phyloP scores from a whole-genome alignment of 345 rosid genomes.

The Hypericum perforatum region DNA sequence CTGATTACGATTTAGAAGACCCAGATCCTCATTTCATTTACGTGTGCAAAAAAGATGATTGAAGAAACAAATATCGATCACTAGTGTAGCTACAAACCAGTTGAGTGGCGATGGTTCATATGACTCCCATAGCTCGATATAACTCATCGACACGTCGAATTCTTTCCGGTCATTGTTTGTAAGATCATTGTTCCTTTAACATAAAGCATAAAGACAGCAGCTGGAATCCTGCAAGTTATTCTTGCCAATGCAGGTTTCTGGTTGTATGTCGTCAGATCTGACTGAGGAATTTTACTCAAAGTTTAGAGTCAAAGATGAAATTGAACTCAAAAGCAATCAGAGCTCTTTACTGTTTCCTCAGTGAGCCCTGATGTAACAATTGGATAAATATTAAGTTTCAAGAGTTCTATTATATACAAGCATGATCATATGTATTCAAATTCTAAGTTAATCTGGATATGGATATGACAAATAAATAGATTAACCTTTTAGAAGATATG shows the following conservation, averaged over 20 bases:
- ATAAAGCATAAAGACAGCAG: slow-evolving; percentile 12
- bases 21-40: slow-evolving; percentile 91
- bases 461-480: too few species aligned
- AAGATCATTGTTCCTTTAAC: slow-evolving; percentile 11
- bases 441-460: too few species aligned
- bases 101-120: slow-evolving; percentile 24
- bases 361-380: not conserved
- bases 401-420: too few species aligned
- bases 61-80: slow-evolving; percentile 22
- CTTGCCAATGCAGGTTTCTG: slow-evolving; percentile 1
- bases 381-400: not conserved
- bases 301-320: slow-evolving; percentile 3
- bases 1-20: slow-evolving; percentile 72
- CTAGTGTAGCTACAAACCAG: slow-evolving; percentile 26
- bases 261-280: not conserved
- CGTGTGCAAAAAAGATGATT: slow-evolving; percentile 48
- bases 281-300: not conserved
- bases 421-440: too few species aligned
- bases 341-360: too few species aligned
- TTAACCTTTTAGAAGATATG: too few species aligned
- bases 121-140: slow-evolving; percentile 8
- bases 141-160: not conserved
- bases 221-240: slow-evolving; percentile 6
- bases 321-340: not conserved
- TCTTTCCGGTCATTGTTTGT: slow-evolving; percentile 4